These are phyloP conservation scores for Fusarium buharicum DNA, from an alignment of 2,329 filamentous ascomycete species.

Conservation along the genomic window DNA sequence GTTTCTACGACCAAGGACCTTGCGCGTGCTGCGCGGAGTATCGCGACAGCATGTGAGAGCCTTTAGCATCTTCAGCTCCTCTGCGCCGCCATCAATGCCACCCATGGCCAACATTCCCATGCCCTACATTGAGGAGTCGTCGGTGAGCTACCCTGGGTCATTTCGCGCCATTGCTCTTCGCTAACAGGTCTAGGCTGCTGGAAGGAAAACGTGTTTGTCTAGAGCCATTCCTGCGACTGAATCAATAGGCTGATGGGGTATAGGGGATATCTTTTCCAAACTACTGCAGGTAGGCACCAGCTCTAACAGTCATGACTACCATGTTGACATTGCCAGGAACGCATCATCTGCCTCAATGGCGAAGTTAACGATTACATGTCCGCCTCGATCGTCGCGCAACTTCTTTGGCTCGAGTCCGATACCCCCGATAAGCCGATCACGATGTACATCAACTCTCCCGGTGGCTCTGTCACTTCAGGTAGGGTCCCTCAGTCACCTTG, in stretches of 20 bases:
- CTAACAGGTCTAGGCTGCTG: slow-evolving; percentile 69
- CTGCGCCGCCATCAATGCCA: slow-evolving; percentile 42
- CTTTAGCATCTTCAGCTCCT: slow-evolving; percentile 56
- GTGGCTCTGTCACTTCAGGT: slow-evolving; percentile 84
- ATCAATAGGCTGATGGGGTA: slow-evolving; percentile 31
- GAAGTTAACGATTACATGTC: slow-evolving; percentile 89
- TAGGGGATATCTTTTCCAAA: slow-evolving; percentile 86
- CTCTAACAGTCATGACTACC: neutral
- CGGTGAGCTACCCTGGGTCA: slow-evolving; percentile 46
- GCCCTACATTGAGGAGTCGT: slow-evolving; percentile 65
- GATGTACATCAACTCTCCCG: slow-evolving; percentile 97
- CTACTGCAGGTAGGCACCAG: slow-evolving; percentile 70
- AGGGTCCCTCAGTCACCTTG: slow-evolving; percentile 5
- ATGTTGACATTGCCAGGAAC: slow-evolving; percentile 67
- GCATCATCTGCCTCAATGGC: slow-evolving; percentile 93
- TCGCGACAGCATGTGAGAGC: slow-evolving; percentile 51
- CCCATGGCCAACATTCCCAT: slow-evolving; percentile 61
- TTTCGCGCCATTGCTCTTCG: neutral
- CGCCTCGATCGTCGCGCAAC: slow-evolving; percentile 93
- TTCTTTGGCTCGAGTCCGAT: slow-evolving; percentile 98
- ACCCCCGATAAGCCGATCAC: slow-evolving; percentile 94
- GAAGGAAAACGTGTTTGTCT: slow-evolving; percentile 78
- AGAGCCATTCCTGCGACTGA: no score
- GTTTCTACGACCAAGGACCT: slow-evolving; percentile 47
- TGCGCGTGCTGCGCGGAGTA: slow-evolving; percentile 50